Evolutionary conservation across 2,329 filamentous ascomycete genomes (phyloP).

Genomic region (Rasamsonia emersonii): DNA sequence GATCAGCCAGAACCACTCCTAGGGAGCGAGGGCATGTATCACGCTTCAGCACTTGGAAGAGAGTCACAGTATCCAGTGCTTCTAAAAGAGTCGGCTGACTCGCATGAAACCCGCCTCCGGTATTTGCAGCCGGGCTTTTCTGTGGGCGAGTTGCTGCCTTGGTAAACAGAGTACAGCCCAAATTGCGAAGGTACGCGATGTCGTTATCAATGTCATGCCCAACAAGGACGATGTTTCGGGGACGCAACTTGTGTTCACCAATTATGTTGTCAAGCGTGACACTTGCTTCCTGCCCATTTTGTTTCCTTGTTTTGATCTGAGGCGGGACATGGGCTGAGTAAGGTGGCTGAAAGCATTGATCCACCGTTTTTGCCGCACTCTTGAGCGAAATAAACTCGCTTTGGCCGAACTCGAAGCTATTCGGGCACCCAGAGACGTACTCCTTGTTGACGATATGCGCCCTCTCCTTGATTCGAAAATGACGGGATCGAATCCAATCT

Average conservation of each 20-base stretch:
- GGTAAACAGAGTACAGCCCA: slow-evolving; percentile 51
- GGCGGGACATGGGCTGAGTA: slow-evolving; percentile 33
- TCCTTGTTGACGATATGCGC: slow-evolving; percentile 55
- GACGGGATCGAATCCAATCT: slow-evolving; percentile 56
- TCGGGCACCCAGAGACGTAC: slow-evolving; percentile 65
- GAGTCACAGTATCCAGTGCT: slow-evolving; percentile 60
- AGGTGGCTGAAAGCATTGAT: slow-evolving; percentile 49
- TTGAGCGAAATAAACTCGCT: slow-evolving; percentile 47
- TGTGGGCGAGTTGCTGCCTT: not conserved
- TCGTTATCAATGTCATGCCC: slow-evolving; percentile 67
- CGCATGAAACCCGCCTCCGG: not conserved
- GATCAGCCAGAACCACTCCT: slow-evolving; percentile 50
- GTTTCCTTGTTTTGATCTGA: slow-evolving; percentile 6
- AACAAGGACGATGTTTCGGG: slow-evolving; percentile 62
- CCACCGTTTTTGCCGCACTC: slow-evolving; percentile 40
- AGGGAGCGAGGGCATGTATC: slow-evolving; percentile 50
- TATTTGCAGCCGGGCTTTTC: not conserved
- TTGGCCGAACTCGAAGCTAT: slow-evolving; percentile 62
- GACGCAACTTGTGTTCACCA: slow-evolving; percentile 7
- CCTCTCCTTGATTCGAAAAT: slow-evolving; percentile 69
- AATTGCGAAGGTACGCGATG: slow-evolving; percentile 54
- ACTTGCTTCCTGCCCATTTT: slow-evolving; percentile 4
- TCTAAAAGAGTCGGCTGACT: slow-evolving; percentile 46
- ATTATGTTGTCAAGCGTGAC: slow-evolving; percentile 4
- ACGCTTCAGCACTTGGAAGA: slow-evolving; percentile 58